Base-by-base conservation (phyloP, 352 stramenopile genomes). In the Globisporangium spinosum region DNA sequence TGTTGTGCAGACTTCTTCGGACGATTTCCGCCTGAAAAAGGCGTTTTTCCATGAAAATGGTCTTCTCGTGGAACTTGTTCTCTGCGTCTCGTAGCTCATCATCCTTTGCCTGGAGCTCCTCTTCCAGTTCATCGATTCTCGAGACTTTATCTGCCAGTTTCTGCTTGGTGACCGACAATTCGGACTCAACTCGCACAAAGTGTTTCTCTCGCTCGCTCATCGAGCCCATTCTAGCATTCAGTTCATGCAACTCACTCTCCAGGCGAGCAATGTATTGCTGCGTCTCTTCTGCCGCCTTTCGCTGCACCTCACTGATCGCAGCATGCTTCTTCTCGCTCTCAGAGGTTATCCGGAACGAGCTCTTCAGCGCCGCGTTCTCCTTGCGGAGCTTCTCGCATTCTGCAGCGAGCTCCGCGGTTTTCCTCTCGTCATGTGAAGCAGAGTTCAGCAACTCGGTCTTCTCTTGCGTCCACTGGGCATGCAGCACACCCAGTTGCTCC, bases 1-100 rank as follows among this genome's bases (percentile, higher is more conserved):
- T 91, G 82, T 96, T 94, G 74, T 96, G 88, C 0, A 96, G 75
- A 68, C 78, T 89, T 57, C 88, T 77, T 17, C 88, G 87, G 35
- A 94, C 74, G 55, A 86, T 75, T 71, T 96, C 88, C 25, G 74
- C 75, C 62, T 91, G 71, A 55, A 86, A 87, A 2, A 92, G 73
- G 20, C 76, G 77, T 3, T 67, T 74, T 62, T 92, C 78, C 32
- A 89, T 64, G 72, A 13, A 77, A 43, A 51, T 65, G 51, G 54
- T 72, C 66, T 51, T 76, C 66, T 56, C 70, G 9, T 72, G 70
- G 56, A 81, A 84, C 54, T 70, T 59, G 27, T 13, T n/a, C 27
- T 79, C 70, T 1, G 29, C 64, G 3, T 55, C 64, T 51, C 79
- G 70, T 1, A 80, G 27, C 15, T 82, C 74, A 23, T 75, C 56